These are phyloP conservation scores for Barnettozyma vustinii DNA, from an alignment of 805 yeast species.

Conservation along the genomic window DNA sequence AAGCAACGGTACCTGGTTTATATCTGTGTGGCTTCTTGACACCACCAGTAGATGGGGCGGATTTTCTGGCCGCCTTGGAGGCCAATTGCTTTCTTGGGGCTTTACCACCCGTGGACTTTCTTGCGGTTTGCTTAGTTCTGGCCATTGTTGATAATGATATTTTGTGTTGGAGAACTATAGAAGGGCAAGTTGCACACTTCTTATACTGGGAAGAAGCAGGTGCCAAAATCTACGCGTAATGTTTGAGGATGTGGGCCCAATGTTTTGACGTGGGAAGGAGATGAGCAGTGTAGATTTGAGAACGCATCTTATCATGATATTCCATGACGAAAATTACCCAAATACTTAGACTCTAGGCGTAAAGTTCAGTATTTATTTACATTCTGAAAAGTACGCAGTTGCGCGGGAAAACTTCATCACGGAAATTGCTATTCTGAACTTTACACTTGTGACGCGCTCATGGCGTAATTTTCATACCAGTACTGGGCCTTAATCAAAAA, in stretches of 20 bases:
- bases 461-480: not conserved
- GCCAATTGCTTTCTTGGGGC: slow-evolving; percentile 94
- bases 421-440: not conserved
- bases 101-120: slow-evolving; percentile 94
- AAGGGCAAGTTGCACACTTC: not conserved
- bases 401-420: not conserved
- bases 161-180: slow-evolving; percentile 4
- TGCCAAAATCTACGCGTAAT: not conserved
- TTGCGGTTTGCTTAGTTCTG: slow-evolving; percentile 91
- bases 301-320: not conserved
- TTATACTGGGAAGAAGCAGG: not conserved
- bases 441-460: not conserved
- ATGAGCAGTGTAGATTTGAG: not conserved
- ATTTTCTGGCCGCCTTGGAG: slow-evolving; percentile 89
- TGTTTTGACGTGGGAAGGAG: not conserved
- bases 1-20: slow-evolving; percentile 96
- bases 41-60: slow-evolving; percentile 91
- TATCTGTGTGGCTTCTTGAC: slow-evolving; percentile 94
- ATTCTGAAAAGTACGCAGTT: not conserved
- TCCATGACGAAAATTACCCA: slow-evolving; percentile 22
- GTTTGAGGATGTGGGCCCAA: not conserved
- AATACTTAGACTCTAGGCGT: not conserved
- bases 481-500: not conserved
- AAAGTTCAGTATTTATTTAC: slow-evolving; percentile 6
- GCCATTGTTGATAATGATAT: slow-evolving; percentile 49